Evolutionary conservation across 2,329 filamentous ascomycete species (phyloP).

Genomic region (Chaetothyriales sp.): DNA sequence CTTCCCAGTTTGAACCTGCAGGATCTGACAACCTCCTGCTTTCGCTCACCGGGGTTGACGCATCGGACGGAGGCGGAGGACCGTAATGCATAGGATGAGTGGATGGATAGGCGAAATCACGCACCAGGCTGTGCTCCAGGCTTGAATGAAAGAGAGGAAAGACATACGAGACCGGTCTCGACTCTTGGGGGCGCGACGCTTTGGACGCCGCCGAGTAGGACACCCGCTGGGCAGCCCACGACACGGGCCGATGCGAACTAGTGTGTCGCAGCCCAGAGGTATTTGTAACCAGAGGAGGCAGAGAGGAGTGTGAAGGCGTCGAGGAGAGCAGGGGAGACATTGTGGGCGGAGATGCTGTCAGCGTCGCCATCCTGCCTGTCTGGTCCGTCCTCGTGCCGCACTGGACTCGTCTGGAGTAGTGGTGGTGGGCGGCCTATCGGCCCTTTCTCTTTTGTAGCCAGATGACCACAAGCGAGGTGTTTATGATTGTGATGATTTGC

Average conservation of each 20-base stretch:
- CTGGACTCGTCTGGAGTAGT: not conserved
- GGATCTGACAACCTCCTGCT: slow-evolving; percentile 66
- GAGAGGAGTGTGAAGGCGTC: slow-evolving; percentile 25
- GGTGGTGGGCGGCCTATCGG: not conserved
- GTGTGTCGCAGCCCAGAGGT: slow-evolving; percentile 39
- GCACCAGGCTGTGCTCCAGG: slow-evolving; percentile 73
- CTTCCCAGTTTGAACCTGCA: slow-evolving; percentile 60
- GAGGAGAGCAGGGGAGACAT: slow-evolving; percentile 13
- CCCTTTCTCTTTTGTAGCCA: not conserved
- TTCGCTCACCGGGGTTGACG: slow-evolving; percentile 76
- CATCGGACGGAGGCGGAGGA: slow-evolving; percentile 62
- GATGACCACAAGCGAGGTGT: not conserved
- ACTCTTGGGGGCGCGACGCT: slow-evolving; percentile 38
- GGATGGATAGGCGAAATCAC: slow-evolving; percentile 84
- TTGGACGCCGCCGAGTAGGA: slow-evolving; percentile 64
- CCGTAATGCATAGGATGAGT: slow-evolving; percentile 86
- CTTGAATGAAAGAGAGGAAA: slow-evolving; percentile 76
- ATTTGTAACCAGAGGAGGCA: slow-evolving; percentile 36
- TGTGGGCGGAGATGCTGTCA: slow-evolving; percentile 25
- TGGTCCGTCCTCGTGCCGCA: not conserved
- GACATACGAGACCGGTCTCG: slow-evolving; percentile 64
- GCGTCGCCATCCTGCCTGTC: slow-evolving; percentile 19
- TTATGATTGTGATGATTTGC: not conserved
- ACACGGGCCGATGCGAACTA: slow-evolving; percentile 52
- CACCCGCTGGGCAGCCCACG: slow-evolving; percentile 64